A percentile compares a stretch with the other conserved stretches of the same genome.
These are phyloP conservation scores for Phytophthora sansomeana DNA, from an alignment of 352 stramenopile genomes.

Conservation along the genomic window DNA sequence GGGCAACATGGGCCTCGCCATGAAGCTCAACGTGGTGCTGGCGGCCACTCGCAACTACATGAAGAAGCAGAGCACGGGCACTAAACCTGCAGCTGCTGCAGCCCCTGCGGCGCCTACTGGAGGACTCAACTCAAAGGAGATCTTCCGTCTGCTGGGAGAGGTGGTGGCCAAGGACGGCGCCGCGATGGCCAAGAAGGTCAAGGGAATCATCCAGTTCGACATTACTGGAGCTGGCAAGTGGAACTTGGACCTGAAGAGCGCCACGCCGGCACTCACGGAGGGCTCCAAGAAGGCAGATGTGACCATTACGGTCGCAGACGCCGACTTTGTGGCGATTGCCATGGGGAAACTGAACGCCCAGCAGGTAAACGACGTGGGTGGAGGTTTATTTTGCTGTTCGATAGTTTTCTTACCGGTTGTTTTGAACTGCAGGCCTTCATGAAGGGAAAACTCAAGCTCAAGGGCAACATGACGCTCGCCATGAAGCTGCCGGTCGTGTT, in stretches of 20 bases:
- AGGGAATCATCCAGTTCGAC: conserved; percentile 83
- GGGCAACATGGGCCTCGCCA: conserved; percentile 94
- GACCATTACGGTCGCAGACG: conserved; percentile 77
- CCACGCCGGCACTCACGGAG: conserved; percentile 56
- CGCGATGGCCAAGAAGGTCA: conserved; percentile 78
- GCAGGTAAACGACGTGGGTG: too few relatives aligned
- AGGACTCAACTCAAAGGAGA: conserved; percentile 68
- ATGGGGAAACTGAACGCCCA: conserved; percentile 93
- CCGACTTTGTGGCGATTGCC: conserved; percentile 84
- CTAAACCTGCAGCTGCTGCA: conserved; percentile 30
- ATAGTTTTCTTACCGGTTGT: conserved; percentile 13
- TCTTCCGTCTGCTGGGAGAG: conserved; percentile 75
- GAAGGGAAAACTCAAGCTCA: conserved; percentile 96
- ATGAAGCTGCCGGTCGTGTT: conserved; percentile 96
- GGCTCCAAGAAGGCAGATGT: conserved; percentile 80
- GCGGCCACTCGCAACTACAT: conserved; percentile 83
- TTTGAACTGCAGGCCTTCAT: conserved; percentile 88
- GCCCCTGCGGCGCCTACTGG: conserved; percentile 25
- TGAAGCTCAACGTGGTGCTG: conserved; percentile 94
- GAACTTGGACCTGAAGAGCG: conserved; percentile 84
- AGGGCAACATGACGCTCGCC: conserved; percentile 95
- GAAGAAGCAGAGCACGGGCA: conserved; percentile 60
- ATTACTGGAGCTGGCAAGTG: conserved; percentile 78
- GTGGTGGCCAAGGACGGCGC: conserved; percentile 64
- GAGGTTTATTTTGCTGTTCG: not conserved